Percentiles rank a stretch among this genome's conserved stretches.
Conservation (phyloP, 2,329 filamentous ascomycete genomes). For the Ilyonectria destructans region DNA sequence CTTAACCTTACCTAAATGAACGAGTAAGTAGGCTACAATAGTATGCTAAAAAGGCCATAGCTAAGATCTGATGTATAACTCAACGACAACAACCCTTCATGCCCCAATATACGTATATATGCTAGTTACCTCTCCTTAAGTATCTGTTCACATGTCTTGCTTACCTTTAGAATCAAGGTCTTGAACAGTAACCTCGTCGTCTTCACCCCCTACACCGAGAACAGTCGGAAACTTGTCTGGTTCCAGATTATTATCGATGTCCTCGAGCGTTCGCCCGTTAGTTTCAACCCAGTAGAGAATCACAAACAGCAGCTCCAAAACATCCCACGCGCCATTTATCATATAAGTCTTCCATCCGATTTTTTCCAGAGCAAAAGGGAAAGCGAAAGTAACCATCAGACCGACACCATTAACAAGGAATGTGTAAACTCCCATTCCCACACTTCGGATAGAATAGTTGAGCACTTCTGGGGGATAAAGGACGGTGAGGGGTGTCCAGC, state of each 20-base stretch:
- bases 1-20: too few species aligned
- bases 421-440: constrained; percentile 56
- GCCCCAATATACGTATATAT: too few species aligned
- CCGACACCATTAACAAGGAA: constrained; percentile 24
- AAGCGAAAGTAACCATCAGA: constrained; percentile 36
- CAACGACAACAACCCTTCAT: too few species aligned
- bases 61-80: too few species aligned
- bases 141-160: too few species aligned
- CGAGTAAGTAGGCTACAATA: too few species aligned
- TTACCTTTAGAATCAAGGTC: too few species aligned
- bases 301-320: constrained; percentile 39
- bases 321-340: constrained; percentile 47
- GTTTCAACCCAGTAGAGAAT: constrained; percentile 33
- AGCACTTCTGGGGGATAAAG: constrained; percentile 52
- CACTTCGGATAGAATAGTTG: constrained; percentile 47
- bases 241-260: constrained; percentile 21
- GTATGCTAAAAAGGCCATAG: too few species aligned
- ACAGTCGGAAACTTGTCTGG: too few species aligned
- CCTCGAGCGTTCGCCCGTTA: constrained; percentile 22
- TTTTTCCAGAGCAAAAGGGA: constrained; percentile 42
- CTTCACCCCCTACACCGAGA: too few species aligned
- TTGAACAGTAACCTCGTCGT: too few species aligned
- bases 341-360: constrained; percentile 49
- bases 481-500: constrained; percentile 48
- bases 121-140: too few species aligned